These are phyloP conservation scores for Fraxinus floribunda DNA, from an alignment of 305 asterid genomes.

Conservation along the genomic window DNA sequence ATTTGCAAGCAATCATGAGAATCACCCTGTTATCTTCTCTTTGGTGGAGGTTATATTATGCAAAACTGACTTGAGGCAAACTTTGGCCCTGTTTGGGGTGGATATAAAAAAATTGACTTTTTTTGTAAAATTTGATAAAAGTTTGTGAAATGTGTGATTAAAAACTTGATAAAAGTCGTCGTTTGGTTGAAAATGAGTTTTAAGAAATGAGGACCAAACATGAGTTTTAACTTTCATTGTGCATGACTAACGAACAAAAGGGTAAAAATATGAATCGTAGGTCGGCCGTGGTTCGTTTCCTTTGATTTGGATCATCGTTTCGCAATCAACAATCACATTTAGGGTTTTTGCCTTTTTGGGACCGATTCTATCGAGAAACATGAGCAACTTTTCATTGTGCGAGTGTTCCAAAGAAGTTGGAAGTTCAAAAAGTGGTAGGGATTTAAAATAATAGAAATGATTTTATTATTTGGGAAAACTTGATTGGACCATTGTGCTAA, in stretches of 20 bases:
- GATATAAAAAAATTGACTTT: not conserved
- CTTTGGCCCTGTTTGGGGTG: not conserved
- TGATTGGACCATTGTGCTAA: not conserved
- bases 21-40: not conserved
- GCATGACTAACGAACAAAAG: not conserved
- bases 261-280: not conserved
- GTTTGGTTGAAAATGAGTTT: not conserved
- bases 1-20: not conserved
- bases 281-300: not conserved
- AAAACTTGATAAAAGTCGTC: not conserved
- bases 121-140: not conserved
- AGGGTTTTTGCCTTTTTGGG: not conserved
- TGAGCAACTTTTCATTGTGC: not conserved
- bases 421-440: not conserved
- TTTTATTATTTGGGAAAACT: not conserved
- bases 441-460: not conserved
- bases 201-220: not conserved
- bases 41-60: slow-evolving; percentile 2
- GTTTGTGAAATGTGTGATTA: not conserved
- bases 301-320: not conserved
- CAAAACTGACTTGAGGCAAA: not conserved
- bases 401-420: not conserved
- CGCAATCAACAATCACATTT: not conserved
- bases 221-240: not conserved
- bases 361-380: not conserved